phyloP scores from a whole-genome alignment of 805 yeast species.

The Lachancea nothofagi region DNA sequence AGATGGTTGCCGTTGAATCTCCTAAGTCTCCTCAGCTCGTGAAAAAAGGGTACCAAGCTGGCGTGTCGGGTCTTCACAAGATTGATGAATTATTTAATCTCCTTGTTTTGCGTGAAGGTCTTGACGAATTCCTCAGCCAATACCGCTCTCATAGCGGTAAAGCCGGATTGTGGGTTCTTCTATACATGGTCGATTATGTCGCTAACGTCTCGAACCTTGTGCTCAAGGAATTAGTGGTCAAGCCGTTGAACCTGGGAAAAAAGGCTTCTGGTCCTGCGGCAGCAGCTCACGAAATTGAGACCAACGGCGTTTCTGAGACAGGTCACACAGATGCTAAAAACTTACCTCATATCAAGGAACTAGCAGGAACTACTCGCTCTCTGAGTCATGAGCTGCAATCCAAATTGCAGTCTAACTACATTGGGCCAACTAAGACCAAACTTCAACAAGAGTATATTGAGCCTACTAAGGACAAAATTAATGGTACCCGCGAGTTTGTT shows the following conservation, averaged over 20 bases:
- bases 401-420: constrained; percentile 20
- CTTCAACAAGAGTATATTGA: constrained; percentile 10
- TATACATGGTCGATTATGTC: constrained; percentile 27
- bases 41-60: constrained; percentile 15
- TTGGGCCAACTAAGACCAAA: constrained; percentile 21
- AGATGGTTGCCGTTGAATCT: constrained; percentile 18
- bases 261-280: constrained; percentile 8
- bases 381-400: constrained; percentile 24
- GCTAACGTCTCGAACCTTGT: constrained; percentile 30
- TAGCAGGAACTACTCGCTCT: constrained; percentile 26
- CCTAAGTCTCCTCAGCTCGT: constrained; percentile 17
- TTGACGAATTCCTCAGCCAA: constrained; percentile 22
- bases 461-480: constrained; percentile 22
- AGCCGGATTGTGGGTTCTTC: constrained; percentile 28
- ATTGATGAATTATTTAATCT: constrained; percentile 25
- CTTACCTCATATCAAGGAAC: constrained; percentile 27
- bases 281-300: constrained; percentile 6
- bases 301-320: constrained; percentile 8
- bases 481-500: constrained; percentile 18
- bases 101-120: constrained; percentile 29
- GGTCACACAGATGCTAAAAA: constrained; percentile 1
- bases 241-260: constrained; percentile 22
- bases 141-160: constrained; percentile 17
- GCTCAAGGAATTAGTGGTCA: constrained; percentile 25
- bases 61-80: constrained; percentile 10